Evolutionary conservation across 306 rosid genomes (phyloP).

Genomic region (Vicia sativa): DNA sequence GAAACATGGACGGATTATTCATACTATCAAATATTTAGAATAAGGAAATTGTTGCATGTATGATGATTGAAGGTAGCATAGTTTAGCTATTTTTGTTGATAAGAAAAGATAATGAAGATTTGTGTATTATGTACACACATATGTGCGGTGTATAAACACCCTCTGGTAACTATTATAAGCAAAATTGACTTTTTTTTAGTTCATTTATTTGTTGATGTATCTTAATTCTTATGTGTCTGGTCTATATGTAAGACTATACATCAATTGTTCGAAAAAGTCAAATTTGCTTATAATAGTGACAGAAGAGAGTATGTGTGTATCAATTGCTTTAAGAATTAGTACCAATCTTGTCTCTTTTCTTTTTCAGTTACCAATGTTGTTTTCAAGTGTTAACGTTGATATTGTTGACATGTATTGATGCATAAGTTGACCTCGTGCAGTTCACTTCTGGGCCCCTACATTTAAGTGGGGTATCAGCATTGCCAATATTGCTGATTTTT

Average conservation of each 20-base stretch:
- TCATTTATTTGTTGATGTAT: no score
- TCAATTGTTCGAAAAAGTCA: no score
- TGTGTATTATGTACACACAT: neutral
- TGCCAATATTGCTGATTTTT: conserved; percentile 88
- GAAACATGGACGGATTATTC: neutral
- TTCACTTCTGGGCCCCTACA: conserved; percentile 99
- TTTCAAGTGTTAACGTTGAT: conserved; percentile 23
- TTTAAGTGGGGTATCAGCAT: conserved; percentile 99
- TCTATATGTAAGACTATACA: no score
- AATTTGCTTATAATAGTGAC: no score
- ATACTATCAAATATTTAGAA: neutral
- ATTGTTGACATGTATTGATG: conserved; percentile 9
- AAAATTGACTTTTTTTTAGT: no score
- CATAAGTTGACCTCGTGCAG: conserved; percentile 51
- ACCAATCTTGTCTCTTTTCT: conserved; percentile 7
- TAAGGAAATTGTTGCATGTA: neutral
- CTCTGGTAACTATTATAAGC: no score
- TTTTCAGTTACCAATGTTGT: conserved; percentile 15
- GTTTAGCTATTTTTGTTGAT: neutral
- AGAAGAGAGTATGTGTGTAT: no score
- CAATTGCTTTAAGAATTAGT: no score
- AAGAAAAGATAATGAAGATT: neutral
- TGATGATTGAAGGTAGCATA: neutral
- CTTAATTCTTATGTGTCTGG: no score
- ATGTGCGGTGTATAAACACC: no score